Evolutionary conservation across 371 early-diverging fungal species (phyloP).

Genomic region (Lichtheimia hyalospora): DNA sequence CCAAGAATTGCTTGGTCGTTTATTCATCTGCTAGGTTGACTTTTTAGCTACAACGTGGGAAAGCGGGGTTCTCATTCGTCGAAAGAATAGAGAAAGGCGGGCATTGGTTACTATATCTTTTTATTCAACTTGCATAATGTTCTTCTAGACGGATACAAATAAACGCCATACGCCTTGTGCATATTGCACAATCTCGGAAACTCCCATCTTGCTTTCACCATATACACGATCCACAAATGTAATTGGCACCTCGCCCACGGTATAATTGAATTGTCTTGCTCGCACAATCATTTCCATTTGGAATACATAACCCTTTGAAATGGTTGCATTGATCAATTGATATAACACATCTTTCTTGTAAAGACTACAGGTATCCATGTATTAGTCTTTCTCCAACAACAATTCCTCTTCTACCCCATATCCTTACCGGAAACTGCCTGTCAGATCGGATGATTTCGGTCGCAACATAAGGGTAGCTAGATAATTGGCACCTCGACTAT

Average conservation of each 20-base stretch:
- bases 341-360: conserved; percentile 93
- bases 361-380: conserved; percentile 53
- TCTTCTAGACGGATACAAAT: conserved; percentile 65
- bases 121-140: neutral
- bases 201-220: conserved; percentile 95
- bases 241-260: conserved; percentile 95
- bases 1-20: too few relatives aligned
- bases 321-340: conserved; percentile 81
- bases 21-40: too few relatives aligned
- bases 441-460: conserved; percentile 94
- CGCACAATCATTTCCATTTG: conserved; percentile 99
- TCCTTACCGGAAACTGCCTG: conserved; percentile 89
- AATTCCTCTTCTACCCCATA: neutral
- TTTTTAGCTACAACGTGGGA: too few relatives aligned
- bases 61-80: too few relatives aligned
- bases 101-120: neutral
- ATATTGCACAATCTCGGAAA: conserved; percentile 92
- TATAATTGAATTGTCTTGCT: conserved; percentile 86
- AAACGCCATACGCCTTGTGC: conserved; percentile 87
- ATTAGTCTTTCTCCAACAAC: neutral
- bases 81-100: too few relatives aligned
- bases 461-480: conserved; percentile 90
- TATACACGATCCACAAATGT: conserved; percentile 97
- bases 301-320: conserved; percentile 98
- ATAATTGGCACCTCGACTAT: conserved; percentile 96